Conservation (phyloP, 129 eudicot genomes). For the Dittrichia graveolens region DNA sequence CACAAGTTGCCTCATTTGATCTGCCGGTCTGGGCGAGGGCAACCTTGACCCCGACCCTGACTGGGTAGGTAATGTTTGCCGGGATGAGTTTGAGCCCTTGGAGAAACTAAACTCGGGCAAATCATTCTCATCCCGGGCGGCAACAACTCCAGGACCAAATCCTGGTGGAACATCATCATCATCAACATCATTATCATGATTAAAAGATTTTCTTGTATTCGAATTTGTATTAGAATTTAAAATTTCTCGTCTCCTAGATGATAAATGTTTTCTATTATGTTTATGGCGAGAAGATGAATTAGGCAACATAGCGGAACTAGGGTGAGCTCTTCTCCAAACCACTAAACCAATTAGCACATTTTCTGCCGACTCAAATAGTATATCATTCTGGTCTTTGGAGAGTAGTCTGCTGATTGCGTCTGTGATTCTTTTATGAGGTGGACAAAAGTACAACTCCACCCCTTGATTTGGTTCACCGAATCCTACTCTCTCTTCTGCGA, state of each 20-base stretch:
- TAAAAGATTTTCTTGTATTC: conserved; percentile 28
- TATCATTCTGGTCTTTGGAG: conserved; percentile 47
- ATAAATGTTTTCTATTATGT: conserved; percentile 44
- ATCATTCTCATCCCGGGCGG: conserved; percentile 65
- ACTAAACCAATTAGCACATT: conserved; percentile 78
- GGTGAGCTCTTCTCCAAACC: conserved; percentile 82
- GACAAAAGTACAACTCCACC: conserved; percentile 74
- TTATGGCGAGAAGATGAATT: conserved; percentile 54
- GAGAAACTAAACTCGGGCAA: conserved; percentile 81
- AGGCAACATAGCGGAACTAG: conserved; percentile 46
- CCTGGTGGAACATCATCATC: conserved; percentile 88
- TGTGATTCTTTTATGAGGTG: conserved; percentile 47
- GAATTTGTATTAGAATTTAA: conserved; percentile 38
- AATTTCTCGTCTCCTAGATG: conserved; percentile 44
- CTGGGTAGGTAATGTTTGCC: conserved; percentile 22
- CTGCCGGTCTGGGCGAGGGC: conserved; percentile 40
- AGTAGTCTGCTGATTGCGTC: conserved; percentile 60
- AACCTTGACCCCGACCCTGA: conserved; percentile 18
- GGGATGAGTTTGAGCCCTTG: conserved; percentile 34
- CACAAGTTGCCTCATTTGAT: conserved; percentile 68
- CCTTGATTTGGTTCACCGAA: conserved; percentile 79
- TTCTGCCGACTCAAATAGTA: conserved; percentile 42
- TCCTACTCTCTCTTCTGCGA: conserved; percentile 67
- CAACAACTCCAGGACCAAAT: conserved; percentile 65
- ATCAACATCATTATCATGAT: conserved; percentile 30